phyloP scores from a whole-genome alignment of 148 eudicot genomes.

The Persicaria tinctoria region DNA sequence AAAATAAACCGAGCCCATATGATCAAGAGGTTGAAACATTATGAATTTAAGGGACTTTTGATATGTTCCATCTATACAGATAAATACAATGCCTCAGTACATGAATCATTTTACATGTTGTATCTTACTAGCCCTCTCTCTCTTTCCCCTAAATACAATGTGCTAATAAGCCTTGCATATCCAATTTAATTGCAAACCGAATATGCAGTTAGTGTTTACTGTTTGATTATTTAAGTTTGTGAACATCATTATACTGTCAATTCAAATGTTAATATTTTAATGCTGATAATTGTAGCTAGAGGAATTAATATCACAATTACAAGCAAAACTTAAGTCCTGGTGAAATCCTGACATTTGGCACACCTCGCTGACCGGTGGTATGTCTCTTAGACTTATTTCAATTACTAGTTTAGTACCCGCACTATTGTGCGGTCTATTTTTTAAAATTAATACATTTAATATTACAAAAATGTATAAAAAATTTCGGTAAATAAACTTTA shows the following conservation, averaged over 20 bases:
- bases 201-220: not conserved
- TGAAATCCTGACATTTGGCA: constrained; percentile 64
- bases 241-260: not conserved
- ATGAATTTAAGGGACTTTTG: not conserved
- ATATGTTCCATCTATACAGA: not conserved
- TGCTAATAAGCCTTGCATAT: not conserved
- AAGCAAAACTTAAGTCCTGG: constrained; percentile 78
- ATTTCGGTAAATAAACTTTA: too few species aligned
- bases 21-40: not conserved
- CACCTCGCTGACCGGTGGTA: constrained; percentile 97
- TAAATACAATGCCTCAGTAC: not conserved
- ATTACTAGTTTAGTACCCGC: not conserved
- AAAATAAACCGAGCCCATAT: too few species aligned
- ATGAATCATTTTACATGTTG: not conserved
- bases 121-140: not conserved
- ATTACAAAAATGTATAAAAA: too few species aligned
- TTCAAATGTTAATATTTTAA: not conserved
- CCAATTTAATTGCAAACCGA: not conserved
- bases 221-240: not conserved
- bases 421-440: too few species aligned
- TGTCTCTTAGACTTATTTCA: constrained; percentile 19
- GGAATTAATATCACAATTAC: constrained; percentile 53
- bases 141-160: not conserved
- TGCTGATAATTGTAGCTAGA: constrained; percentile 47
- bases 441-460: too few species aligned